Base-by-base conservation (phyloP, 257 asterid genomes). In the Petunia secreta region DNA sequence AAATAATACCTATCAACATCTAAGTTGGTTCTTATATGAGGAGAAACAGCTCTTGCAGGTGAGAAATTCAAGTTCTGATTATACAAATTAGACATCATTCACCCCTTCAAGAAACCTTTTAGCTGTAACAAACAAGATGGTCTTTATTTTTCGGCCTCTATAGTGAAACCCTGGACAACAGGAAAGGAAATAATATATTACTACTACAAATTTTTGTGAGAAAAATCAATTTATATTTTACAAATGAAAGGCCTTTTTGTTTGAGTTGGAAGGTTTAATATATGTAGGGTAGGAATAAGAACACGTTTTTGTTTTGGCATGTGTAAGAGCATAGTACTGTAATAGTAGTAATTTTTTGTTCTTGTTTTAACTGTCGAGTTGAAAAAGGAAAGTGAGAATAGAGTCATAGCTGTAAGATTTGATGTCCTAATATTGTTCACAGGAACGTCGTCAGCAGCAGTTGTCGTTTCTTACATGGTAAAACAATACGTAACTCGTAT, bases 1-100 rank as follows among this genome's bases (percentile, higher is more conserved):
- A 75, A 25, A 4, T 46, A 65, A 76, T 82, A 93, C 98, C 93
- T 88, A 73, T 91, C 96, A n/a, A 82, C 63, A 58, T 58, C 63
- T 58, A 58, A 4, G 63, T 58, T 58, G 63, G 37, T n/a, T 37
- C 63, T 57, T 57, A 57, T 77, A 80, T 86, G 89, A 34, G 93
- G 95, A 75, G 97, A 91, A 79, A 87, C 88, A 53, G 83, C 89
- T 84, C 98, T 91, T 54, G 97, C 95, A 8, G 96, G 98, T 9
- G 97, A 91, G 68, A 89, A 90, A 89, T 85, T 86, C 87, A 89
- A 84, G 87, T 87, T 87, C 60, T 91, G 94, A 6, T 84, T 80
- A 78, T 92, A 89, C 75, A 88, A 83, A 84, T 91, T 86, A 82
- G 97, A 92, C 97, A 92, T 92, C 81, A 58, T n/a, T 92, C 81